These are phyloP conservation scores for Gossypium bickii DNA, from an alignment of 345 rosid genomes.

Conservation along the genomic window DNA sequence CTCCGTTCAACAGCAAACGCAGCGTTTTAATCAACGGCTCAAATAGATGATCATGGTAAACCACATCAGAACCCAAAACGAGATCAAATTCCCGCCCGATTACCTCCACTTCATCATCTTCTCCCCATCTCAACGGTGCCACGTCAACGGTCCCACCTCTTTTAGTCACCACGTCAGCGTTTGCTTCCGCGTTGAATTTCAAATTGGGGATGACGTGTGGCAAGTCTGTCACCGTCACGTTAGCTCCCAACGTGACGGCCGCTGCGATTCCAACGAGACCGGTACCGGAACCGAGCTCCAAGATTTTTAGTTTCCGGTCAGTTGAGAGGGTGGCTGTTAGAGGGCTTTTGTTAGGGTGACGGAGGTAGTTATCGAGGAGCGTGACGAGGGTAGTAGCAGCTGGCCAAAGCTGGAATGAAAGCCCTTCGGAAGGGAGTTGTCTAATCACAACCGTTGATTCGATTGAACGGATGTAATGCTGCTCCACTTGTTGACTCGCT, in stretches of 20 bases:
- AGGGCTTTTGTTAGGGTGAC: constrained; percentile 34
- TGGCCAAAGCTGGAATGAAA: constrained; percentile 93
- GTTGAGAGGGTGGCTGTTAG: constrained; percentile 37
- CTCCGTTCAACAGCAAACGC: constrained; percentile 36
- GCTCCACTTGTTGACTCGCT: constrained; percentile 30
- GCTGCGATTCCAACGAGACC: constrained; percentile 84
- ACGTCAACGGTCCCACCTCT: constrained; percentile 47
- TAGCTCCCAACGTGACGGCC: constrained; percentile 60
- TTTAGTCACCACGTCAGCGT: constrained; percentile 31
- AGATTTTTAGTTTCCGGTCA: constrained; percentile 40
- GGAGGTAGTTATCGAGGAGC: constrained; percentile 45
- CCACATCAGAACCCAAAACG: constrained; percentile 76
- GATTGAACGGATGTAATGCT: constrained; percentile 47
- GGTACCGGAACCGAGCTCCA: constrained; percentile 96
- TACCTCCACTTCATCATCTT: constrained; percentile 44
- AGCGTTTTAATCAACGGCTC: constrained; percentile 70
- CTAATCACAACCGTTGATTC: constrained; percentile 52
- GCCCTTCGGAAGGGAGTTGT: constrained; percentile 68
- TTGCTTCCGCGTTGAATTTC: constrained; percentile 65
- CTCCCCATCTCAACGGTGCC: constrained; percentile 73
- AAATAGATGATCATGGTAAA: constrained; percentile 64
- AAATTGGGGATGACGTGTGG: constrained; percentile 78
- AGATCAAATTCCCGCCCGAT: constrained; percentile 53
- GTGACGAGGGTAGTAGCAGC: constrained; percentile 71
- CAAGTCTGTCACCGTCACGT: constrained; percentile 79